Conservation (phyloP, 1,284 basidiomycete genomes). For the Naganishia cerealis region DNA sequence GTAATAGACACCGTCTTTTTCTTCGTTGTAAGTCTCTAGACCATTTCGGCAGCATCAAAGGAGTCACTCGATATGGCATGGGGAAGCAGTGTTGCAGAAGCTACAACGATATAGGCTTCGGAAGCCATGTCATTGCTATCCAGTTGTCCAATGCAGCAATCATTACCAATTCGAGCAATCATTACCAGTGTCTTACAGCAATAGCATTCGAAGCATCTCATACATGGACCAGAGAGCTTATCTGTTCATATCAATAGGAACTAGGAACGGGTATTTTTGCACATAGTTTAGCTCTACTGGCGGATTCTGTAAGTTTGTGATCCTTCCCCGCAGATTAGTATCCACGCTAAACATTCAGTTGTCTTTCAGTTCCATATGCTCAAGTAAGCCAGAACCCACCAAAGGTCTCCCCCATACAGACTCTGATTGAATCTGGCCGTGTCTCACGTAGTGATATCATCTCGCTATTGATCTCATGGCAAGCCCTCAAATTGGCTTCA, state of each 20-base stretch:
- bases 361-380: slow-evolving; percentile 86
- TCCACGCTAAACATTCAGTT: slow-evolving; percentile 30
- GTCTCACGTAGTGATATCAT: slow-evolving; percentile 74
- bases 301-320: slow-evolving; percentile 16
- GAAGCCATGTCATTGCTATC: too few species aligned
- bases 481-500: slow-evolving; percentile 80
- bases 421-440: not conserved
- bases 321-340: not conserved
- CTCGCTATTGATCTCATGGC: slow-evolving; percentile 90
- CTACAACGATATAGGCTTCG: too few species aligned
- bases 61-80: not conserved
- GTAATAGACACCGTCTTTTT: slow-evolving; percentile 87
- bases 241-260: slow-evolving; percentile 2
- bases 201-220: not conserved
- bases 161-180: not conserved
- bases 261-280: slow-evolving; percentile 28
- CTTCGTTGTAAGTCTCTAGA: slow-evolving; percentile 72
- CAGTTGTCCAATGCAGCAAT: too few species aligned
- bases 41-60: slow-evolving; percentile 62
- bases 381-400: slow-evolving; percentile 33
- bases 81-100: not conserved
- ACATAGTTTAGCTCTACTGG: slow-evolving; percentile 20
- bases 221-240: slow-evolving; percentile 37
- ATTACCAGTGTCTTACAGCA: not conserved
- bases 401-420: not conserved